Conservation (phyloP, 1,284 basidiomycete genomes). For the Moesziomyces globuligerus region DNA sequence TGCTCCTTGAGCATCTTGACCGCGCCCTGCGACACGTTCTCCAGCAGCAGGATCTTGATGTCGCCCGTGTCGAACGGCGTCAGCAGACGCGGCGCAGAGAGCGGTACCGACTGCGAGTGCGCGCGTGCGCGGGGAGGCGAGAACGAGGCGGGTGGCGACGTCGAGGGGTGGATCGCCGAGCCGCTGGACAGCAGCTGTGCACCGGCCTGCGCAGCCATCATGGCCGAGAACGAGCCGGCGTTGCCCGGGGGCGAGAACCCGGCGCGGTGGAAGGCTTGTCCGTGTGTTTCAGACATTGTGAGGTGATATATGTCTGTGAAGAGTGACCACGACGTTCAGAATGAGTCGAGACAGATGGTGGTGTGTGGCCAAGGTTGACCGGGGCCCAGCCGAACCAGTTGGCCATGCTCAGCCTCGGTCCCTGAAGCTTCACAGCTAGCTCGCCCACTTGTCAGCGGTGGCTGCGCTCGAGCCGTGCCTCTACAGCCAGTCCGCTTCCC, state of each 20-base stretch:
- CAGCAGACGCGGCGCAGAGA: slow-evolving; percentile 54
- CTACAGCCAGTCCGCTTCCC: too few species aligned
- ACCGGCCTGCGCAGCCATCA: slow-evolving; percentile 57
- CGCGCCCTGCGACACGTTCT: slow-evolving; percentile 94
- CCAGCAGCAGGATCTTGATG: slow-evolving; percentile 79
- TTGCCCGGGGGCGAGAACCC: slow-evolving; percentile 58
- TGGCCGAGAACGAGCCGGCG: slow-evolving; percentile 57
- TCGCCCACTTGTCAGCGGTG: too few species aligned
- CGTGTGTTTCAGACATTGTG: slow-evolving; percentile 44
- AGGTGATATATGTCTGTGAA: not conserved
- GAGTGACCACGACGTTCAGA: slow-evolving; percentile 7
- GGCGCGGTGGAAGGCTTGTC: slow-evolving; percentile 59
- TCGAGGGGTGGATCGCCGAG: slow-evolving; percentile 30
- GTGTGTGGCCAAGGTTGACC: not conserved
- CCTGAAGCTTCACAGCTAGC: too few species aligned
- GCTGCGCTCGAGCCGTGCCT: too few species aligned
- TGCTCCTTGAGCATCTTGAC: slow-evolving; percentile 82
- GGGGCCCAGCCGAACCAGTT: too few species aligned
- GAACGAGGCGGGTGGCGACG: slow-evolving; percentile 40
- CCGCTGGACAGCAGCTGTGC: slow-evolving; percentile 41
- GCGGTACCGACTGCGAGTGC: slow-evolving; percentile 37
- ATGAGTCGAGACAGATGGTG: slow-evolving; percentile 13
- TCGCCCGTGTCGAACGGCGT: slow-evolving; percentile 64
- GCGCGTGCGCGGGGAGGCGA: slow-evolving; percentile 45
- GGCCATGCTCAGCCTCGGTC: too few species aligned